Percentiles rank a stretch among this genome's conserved stretches.
phyloP scores from a whole-genome alignment of 2,329 filamentous ascomycete genomes.

The Delphinella strobiligena region DNA sequence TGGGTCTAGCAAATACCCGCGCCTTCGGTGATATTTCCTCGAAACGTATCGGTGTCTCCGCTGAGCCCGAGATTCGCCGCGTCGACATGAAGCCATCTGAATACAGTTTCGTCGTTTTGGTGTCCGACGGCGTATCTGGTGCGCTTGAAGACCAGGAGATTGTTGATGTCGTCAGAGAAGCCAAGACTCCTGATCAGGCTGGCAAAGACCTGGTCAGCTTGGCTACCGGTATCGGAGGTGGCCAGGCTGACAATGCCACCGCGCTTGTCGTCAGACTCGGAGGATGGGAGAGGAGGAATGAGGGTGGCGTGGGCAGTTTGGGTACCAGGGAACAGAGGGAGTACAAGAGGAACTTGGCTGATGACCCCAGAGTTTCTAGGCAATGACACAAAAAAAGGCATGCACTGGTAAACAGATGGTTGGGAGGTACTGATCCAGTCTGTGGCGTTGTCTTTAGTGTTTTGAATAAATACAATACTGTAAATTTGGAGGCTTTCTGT shows the following conservation, averaged over 20 bases:
- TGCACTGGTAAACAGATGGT: no score
- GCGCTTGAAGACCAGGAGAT: conserved; percentile 87
- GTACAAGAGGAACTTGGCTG: conserved; percentile 66
- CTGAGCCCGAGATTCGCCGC: conserved; percentile 78
- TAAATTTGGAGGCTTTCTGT: no score
- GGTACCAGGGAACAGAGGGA: conserved; percentile 88
- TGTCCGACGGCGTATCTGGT: conserved; percentile 81
- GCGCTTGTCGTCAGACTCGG: conserved; percentile 51
- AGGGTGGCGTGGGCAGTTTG: conserved; percentile 79
- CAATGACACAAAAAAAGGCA: conserved; percentile 12
- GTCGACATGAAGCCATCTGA: conserved; percentile 71
- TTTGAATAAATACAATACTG: no score
- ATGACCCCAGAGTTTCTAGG: conserved; percentile 64
- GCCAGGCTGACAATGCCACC: conserved; percentile 51
- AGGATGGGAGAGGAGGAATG: conserved; percentile 57
- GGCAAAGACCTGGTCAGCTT: conserved; percentile 70
- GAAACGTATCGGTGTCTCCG: conserved; percentile 87
- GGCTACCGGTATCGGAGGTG: conserved; percentile 68
- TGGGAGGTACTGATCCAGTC: no score
- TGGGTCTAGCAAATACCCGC: conserved; percentile 83
- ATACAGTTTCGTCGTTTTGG: conserved; percentile 78
- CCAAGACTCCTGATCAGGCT: conserved; percentile 77
- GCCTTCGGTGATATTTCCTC: conserved; percentile 85
- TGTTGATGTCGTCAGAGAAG: conserved; percentile 90
- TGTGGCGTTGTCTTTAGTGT: no score